Evolutionary conservation across 2,329 filamentous ascomycete species (phyloP), one percentile per base, ranked within the genome.

Genomic region (Fusarium piperis): DNA sequence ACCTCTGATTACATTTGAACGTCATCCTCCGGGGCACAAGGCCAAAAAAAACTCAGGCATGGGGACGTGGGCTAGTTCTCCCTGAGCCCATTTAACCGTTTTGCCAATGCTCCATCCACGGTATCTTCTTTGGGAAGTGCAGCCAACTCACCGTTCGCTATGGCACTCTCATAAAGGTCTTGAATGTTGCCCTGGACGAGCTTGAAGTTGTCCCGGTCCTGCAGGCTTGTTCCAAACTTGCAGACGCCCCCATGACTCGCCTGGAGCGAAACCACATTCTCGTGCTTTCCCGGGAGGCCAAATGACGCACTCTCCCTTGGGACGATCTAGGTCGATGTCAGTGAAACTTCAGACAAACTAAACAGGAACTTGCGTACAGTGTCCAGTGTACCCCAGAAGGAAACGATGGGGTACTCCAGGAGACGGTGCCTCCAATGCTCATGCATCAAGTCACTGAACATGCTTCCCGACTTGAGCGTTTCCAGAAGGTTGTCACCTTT

Each of bases 371-470:
- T 16, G 3, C 16, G 3, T n/a, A 48, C 44, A 1, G 20, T 18
- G 8, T 52, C 46, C 0, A 32, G n/a, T 2, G 48, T 0, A 4
- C 48, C 28, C 48, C 18, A 52, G 0, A 52, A 52, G 3, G 48
- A 52, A 18, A 52, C 48, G 0, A 33, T 52, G 5, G n/a, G 28
- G 0, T 52, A 52, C 1, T 52, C 8, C 13, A 33, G 15, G 0
- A 52, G 48, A 4, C n/a, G 48, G 1, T 52, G 48, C 3, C 0
- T 32, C 48, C 48, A 52, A 23, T 32, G 28, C 30, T 52, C 48
- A 7, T 52, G 48, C 48, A 52, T 52, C 28, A 33, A 20, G n/a
- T 52, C 28, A 12, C 28, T 32, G 7, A 52, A 33, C 28, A 52
- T 32, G n/a, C 28, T 52, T 0, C 30, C 30, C 1, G 0, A 0